These are phyloP conservation scores for Boletus patriciae DNA, from an alignment of 768 basidiomycete genomes.

Conservation along the genomic window DNA sequence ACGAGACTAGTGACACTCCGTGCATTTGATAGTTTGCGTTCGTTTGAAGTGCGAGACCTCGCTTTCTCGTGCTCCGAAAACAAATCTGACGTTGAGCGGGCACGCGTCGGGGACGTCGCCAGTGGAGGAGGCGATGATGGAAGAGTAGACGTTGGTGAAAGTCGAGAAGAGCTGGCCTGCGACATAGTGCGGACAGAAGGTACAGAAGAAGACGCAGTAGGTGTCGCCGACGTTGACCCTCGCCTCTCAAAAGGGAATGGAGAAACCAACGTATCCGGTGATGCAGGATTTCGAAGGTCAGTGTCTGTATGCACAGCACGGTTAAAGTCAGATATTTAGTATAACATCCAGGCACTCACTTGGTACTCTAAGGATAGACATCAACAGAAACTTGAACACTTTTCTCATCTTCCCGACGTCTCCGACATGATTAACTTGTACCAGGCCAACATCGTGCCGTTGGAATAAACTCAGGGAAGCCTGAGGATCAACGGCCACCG, in stretches of 20 bases:
- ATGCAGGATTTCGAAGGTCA: constrained; percentile 69
- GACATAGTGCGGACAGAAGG: constrained; percentile 34
- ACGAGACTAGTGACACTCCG: constrained; percentile 29
- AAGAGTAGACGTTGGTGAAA: constrained; percentile 36
- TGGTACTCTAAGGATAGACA: constrained; percentile 54
- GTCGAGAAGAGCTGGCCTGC: constrained; percentile 30
- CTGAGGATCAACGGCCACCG: constrained; percentile 55
- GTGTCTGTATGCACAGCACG: constrained; percentile 30
- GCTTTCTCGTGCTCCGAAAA: constrained; percentile 44
- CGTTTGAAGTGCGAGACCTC: constrained; percentile 24
- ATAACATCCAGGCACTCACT: constrained; percentile 26
- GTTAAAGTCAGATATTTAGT: constrained; percentile 9
- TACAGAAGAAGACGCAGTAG: constrained; percentile 47
- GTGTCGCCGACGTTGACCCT: constrained; percentile 49
- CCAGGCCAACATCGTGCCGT: constrained; percentile 71
- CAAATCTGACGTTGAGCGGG: constrained; percentile 56
- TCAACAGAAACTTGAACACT: constrained; percentile 73
- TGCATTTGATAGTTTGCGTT: constrained; percentile 33
- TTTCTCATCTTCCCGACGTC: constrained; percentile 71
- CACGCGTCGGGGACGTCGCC: constrained; percentile 51
- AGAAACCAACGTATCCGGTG: constrained; percentile 56
- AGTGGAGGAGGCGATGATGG: constrained; percentile 39
- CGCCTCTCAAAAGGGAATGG: constrained; percentile 56
- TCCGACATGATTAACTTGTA: constrained; percentile 62
- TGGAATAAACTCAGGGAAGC: constrained; percentile 50